Evolutionary conservation across 2,329 filamentous ascomycete species (phyloP), one percentile per base, ranked within the genome.

Genomic region (Chaetomium olivaceum): DNA sequence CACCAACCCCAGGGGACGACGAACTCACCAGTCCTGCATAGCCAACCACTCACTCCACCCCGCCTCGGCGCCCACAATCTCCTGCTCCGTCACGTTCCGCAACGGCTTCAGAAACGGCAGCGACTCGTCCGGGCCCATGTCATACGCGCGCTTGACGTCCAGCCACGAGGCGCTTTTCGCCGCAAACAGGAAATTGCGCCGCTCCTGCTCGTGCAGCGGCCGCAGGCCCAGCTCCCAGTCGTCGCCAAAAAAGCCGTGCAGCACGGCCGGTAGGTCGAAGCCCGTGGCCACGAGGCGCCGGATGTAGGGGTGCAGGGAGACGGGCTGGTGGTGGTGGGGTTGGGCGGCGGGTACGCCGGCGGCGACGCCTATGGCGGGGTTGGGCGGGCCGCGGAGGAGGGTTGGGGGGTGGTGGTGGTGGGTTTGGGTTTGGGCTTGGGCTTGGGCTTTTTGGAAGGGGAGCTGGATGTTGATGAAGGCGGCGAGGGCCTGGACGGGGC

Each of bases 191-290:
- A 95, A 99, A 76, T 99, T 99, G 63, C 92, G 87, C 60, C 95
- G 86, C 78, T 99, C 95, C 69, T 91, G 89, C 76, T 97, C 92
- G 74, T 96, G 91, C 66, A 97, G 81, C 12, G 89, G 87, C 0
- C 93, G 91, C 58, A 98, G 84, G 1, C 95, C 95, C 23, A 85
- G 81, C 39, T 81, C 78, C 91, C 93, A 99, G 75, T 96, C 90
- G 70, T 97, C 91, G n/a, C 95, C 95, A 73, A 98, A 99, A 80
- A 97, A 97, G 12, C 93, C 93, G 74, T 97, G 92, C 67, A 99
- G 81, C n/a, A 98, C 89, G 0, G 88, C 88, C 0, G 91, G 88
- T 50, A 88, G 89, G 76, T 98, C 95, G 80, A 96, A 95, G 1
- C 93, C 94, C 0, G 94, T 98, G 19, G 92, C 92, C 56, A 98